Base-by-base conservation (phyloP, 306 rosid species). In the Geum urbanum region DNA sequence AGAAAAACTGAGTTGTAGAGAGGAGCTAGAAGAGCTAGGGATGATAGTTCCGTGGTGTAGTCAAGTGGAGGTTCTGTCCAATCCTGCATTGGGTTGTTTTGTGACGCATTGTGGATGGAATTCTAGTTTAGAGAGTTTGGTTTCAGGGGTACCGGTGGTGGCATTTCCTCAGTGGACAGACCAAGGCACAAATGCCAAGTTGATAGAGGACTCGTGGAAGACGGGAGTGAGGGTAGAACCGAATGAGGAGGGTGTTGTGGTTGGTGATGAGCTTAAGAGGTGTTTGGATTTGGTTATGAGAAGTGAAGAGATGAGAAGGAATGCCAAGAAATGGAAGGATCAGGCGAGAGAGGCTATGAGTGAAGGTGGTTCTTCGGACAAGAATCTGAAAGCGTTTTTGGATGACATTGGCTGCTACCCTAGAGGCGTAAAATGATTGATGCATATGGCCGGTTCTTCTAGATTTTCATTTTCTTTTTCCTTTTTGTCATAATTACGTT, bases 21-120 rank as follows among this genome's bases (percentile, higher is more conserved):
- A 52, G 56, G 74, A 76, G 11, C 24, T 71, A 45, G 81, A 56
- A 9, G 52, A 62, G 77, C 67, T 66, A 13, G 80, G 84, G 37
- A 72, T 20, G 61, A 75, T 80, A 16, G 78, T 80, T 13, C 46
- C 63, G 3, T 80, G 84, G 84, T 76, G 84, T 5, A n/a, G 59
- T 14, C 84, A 80, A 41, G 32, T 80, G 8, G 69, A 72, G 50
- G 84, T 76, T n/a, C 19, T 80, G 69, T 60, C 64, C 5, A 64
- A 41, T 19, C 20, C 63, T 16, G 62, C 84, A 0, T n/a, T 72
- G 68, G 84, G 78, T 49, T 76, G 80, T 15, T 80, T 80, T 8
- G 43, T 80, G 68, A 76, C 78, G 2, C 84, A 80, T 27, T 80
- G 84, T 9, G 84, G 84, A 0, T 80, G 84, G 84, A 80, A 80